Conservation (phyloP, 805 yeast species). For the Candida jianshihensis region DNA sequence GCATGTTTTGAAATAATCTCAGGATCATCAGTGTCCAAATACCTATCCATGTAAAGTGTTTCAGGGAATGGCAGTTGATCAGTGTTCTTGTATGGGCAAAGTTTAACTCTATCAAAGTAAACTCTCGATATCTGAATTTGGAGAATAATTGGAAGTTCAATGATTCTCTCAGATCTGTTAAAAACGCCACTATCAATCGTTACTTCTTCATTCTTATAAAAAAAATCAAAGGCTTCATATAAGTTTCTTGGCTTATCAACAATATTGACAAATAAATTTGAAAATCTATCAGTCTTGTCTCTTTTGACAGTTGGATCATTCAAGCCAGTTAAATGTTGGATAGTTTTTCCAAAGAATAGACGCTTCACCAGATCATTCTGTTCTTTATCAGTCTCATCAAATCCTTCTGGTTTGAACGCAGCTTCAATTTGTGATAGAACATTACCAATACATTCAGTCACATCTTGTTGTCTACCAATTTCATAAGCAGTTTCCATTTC, state of each 20-base stretch:
- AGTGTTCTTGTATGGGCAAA: constrained; percentile 73
- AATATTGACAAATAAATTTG: constrained; percentile 76
- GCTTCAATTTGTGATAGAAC: constrained; percentile 88
- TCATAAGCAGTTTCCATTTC: constrained; percentile 72
- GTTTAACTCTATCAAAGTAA: constrained; percentile 68
- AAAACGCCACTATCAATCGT: constrained; percentile 64
- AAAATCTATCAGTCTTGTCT: constrained; percentile 63
- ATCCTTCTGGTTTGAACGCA: constrained; percentile 59
- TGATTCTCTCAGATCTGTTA: constrained; percentile 64
- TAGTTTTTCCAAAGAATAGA: constrained; percentile 79
- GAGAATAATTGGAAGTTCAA: constrained; percentile 68
- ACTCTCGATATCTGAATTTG: constrained; percentile 95
- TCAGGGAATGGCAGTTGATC: constrained; percentile 80
- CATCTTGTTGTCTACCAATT: constrained; percentile 92
- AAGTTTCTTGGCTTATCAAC: constrained; percentile 84
- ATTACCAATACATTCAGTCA: constrained; percentile 93
- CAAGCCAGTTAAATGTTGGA: constrained; percentile 62
- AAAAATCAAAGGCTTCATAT: constrained; percentile 84
- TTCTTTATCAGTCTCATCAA: constrained; percentile 67
- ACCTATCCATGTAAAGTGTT: constrained; percentile 78
- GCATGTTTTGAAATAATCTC: constrained; percentile 45
- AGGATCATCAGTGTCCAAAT: constrained; percentile 59
- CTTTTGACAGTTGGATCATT: constrained; percentile 30
- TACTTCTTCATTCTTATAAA: constrained; percentile 65
- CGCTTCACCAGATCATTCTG: constrained; percentile 76